Evolutionary conservation across 208 protist species (phyloP).

Genomic region (Leishmania braziliensis): DNA sequence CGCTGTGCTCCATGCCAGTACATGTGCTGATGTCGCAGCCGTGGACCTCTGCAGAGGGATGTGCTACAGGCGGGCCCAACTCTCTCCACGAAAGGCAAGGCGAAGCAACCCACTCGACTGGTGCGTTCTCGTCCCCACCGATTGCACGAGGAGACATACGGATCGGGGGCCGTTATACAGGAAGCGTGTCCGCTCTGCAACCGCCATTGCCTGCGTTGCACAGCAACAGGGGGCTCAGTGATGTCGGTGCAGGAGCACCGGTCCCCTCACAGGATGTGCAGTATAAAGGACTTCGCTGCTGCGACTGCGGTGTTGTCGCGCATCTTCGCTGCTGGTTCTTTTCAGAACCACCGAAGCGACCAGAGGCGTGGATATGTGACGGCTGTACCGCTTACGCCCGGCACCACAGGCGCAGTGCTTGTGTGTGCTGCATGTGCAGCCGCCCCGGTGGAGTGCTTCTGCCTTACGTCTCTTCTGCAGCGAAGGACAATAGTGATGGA

Average conservation of each 20-base stretch:
- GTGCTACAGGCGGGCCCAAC: background rate
- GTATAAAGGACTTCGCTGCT: constrained; percentile 42
- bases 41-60: background rate
- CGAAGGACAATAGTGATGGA: constrained; percentile 13
- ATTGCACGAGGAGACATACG: background rate
- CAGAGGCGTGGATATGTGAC: constrained; percentile 59
- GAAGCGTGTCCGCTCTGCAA: background rate
- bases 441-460: constrained; percentile 66
- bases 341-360: constrained; percentile 36
- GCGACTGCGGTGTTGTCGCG: constrained; percentile 48
- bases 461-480: constrained; percentile 32
- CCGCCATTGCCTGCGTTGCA: background rate
- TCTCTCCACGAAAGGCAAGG: background rate
- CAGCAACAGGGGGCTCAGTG: background rate
- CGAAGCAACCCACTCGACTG: background rate
- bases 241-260: background rate
- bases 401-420: constrained; percentile 31
- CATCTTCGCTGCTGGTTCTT: constrained; percentile 74
- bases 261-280: constrained; percentile 19
- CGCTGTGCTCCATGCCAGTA: constrained; percentile 39
- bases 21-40: constrained; percentile 8
- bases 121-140: background rate
- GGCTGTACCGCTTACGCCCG: constrained; percentile 42
- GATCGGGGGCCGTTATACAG: background rate
- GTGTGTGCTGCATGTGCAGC: constrained; percentile 55